Conservation (phyloP, 1,284 basidiomycete genomes). For the Cerrena zonata region DNA sequence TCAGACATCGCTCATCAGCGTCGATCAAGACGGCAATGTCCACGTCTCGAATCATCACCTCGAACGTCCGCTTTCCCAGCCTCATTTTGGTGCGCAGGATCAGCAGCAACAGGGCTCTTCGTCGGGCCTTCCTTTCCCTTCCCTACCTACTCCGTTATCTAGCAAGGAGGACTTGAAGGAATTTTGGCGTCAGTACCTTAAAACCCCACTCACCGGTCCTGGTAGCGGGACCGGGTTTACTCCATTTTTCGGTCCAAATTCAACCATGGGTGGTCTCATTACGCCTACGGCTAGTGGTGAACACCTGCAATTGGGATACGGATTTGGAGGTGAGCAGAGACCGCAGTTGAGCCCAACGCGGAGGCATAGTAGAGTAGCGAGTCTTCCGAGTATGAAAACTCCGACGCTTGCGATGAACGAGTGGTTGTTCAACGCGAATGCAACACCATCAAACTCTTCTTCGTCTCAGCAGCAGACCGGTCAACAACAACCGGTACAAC, state of each 20-base stretch:
- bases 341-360: slow-evolving; percentile 22
- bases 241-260: slow-evolving; percentile 16
- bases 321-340: not conserved
- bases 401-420: slow-evolving; percentile 31
- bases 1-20: not conserved
- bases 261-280: slow-evolving; percentile 5
- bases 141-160: not conserved
- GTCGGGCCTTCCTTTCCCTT: not conserved
- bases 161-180: slow-evolving; percentile 49
- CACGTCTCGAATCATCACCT: not conserved
- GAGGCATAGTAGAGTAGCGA: slow-evolving; percentile 51
- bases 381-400: slow-evolving; percentile 62
- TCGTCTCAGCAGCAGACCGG: not conserved
- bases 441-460: not conserved
- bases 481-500: not conserved
- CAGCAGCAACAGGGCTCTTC: not conserved
- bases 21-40: not conserved
- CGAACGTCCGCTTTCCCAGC: not conserved
- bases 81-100: not conserved
- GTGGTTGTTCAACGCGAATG: not conserved
- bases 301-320: slow-evolving; percentile 4
- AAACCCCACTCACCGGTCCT: slow-evolving; percentile 57
- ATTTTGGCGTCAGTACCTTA: slow-evolving; percentile 71
- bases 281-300: slow-evolving; percentile 24
- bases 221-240: slow-evolving; percentile 15